phyloP scores from a whole-genome alignment of 192 early-diverging fungal species.

The Irineochytrium annulatum region DNA sequence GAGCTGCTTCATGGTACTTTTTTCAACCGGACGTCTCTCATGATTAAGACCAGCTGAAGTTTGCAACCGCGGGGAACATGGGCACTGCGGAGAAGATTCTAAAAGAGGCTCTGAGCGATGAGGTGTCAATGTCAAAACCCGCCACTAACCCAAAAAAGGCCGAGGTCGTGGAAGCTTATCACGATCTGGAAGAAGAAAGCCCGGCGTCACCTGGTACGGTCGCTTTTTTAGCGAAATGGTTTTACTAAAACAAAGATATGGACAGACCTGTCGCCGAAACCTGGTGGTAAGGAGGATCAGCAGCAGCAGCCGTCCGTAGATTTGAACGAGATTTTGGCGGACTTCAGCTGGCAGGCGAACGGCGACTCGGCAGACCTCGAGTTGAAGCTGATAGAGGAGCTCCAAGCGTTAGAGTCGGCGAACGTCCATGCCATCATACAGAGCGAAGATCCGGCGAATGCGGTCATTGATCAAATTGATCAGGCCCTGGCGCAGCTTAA shows the following conservation, averaged over 20 bases:
- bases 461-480: conserved; percentile 79
- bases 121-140: background rate
- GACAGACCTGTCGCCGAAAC: too few relatives aligned
- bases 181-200: background rate
- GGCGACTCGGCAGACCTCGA: conserved; percentile 87
- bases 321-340: conserved; percentile 47
- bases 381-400: conserved; percentile 73
- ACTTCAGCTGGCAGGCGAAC: conserved; percentile 86
- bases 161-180: background rate
- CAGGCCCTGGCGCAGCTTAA: conserved; percentile 74
- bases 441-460: conserved; percentile 79
- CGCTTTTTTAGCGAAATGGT: background rate
- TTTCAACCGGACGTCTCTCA: background rate
- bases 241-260: background rate
- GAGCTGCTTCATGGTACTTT: conserved; percentile 24
- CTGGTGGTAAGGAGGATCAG: too few relatives aligned
- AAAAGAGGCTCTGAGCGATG: conserved; percentile 6
- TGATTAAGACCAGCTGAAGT: conserved; percentile 14
- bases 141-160: background rate
- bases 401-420: conserved; percentile 82
- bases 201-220: background rate
- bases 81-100: conserved; percentile 6
- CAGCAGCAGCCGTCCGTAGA: conserved; percentile 9
- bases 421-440: conserved; percentile 94
- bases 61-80: conserved; percentile 3